Percentiles rank a stretch among this genome's conserved stretches.
Conservation (phyloP, 768 basidiomycete species). For the Amanita jacksonii region DNA sequence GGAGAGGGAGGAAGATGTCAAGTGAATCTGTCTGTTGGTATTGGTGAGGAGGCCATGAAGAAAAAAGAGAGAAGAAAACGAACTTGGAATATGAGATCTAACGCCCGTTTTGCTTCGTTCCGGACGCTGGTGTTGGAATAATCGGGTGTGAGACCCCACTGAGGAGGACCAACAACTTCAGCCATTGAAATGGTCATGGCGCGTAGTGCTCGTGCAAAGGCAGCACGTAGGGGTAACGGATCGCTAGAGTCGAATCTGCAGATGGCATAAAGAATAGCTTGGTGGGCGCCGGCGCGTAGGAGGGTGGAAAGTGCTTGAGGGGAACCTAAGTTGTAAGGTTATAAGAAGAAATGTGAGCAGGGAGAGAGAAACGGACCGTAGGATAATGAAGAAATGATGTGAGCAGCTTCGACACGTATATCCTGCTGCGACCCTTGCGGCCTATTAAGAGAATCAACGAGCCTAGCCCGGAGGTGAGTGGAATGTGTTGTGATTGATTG, state of each 20-base stretch:
- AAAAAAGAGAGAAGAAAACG: conserved; percentile 8
- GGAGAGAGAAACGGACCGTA: conserved; percentile 35
- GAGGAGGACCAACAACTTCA: conserved; percentile 60
- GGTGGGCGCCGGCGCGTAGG: conserved; percentile 46
- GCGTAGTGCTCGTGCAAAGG: conserved; percentile 55
- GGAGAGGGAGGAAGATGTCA: conserved; percentile 59
- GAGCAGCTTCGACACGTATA: conserved; percentile 62
- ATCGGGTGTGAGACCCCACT: conserved; percentile 50
- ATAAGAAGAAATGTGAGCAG: background rate
- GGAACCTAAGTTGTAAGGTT: conserved; percentile 34
- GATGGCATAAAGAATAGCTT: conserved; percentile 54
- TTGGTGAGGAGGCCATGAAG: background rate
- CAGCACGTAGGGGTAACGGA: conserved; percentile 33
- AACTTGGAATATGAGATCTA: conserved; percentile 56
- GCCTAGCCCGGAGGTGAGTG: conserved; percentile 24
- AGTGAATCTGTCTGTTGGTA: conserved; percentile 45
- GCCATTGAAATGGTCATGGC: conserved; percentile 50
- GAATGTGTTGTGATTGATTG: conserved; percentile 10
- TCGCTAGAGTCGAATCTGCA: conserved; percentile 34
- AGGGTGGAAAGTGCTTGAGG: conserved; percentile 49
- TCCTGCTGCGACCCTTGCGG: no score
- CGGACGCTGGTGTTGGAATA: conserved; percentile 26
- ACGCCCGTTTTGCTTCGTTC: conserved; percentile 43
- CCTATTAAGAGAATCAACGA: conserved; percentile 51
- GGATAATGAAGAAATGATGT: conserved; percentile 64